Evolutionary conservation across 768 basidiomycete genomes (phyloP).

Genomic region (Pleurotus tuber-regium): DNA sequence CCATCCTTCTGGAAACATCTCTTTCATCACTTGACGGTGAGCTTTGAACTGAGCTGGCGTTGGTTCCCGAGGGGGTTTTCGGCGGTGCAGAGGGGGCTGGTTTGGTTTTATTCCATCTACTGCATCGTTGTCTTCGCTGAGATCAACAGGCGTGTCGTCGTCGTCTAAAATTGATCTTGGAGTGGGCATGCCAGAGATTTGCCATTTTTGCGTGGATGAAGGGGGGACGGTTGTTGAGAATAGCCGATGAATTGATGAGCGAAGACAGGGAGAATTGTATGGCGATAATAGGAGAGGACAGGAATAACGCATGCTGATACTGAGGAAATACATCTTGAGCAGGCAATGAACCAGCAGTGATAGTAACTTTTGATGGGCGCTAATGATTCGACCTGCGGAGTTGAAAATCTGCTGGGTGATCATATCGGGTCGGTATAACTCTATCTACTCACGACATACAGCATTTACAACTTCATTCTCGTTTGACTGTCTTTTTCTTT

Average conservation of each 20-base stretch:
- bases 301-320: background rate
- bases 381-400: background rate
- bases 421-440: too few species aligned
- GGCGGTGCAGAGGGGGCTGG: slow-evolving; percentile 34
- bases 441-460: too few species aligned
- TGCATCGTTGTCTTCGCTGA: slow-evolving; percentile 49
- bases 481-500: slow-evolving; percentile 4
- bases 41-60: slow-evolving; percentile 48
- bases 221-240: slow-evolving; percentile 6
- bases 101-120: slow-evolving; percentile 40
- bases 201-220: slow-evolving; percentile 33
- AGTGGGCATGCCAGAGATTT: slow-evolving; percentile 32
- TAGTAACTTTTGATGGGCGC: background rate
- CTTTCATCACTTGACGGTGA: slow-evolving; percentile 51
- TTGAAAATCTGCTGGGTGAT: too few species aligned
- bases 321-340: slow-evolving; percentile 21
- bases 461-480: background rate
- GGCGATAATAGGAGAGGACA: background rate
- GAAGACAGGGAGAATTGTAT: background rate
- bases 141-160: slow-evolving; percentile 41
- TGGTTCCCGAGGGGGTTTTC: slow-evolving; percentile 34
- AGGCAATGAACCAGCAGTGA: slow-evolving; percentile 14
- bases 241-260: slow-evolving; percentile 6
- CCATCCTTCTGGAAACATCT: slow-evolving; percentile 68
- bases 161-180: slow-evolving; percentile 49